phyloP scores from a whole-genome alignment of 2,329 filamentous ascomycete species.

The Botrytis fabae region DNA sequence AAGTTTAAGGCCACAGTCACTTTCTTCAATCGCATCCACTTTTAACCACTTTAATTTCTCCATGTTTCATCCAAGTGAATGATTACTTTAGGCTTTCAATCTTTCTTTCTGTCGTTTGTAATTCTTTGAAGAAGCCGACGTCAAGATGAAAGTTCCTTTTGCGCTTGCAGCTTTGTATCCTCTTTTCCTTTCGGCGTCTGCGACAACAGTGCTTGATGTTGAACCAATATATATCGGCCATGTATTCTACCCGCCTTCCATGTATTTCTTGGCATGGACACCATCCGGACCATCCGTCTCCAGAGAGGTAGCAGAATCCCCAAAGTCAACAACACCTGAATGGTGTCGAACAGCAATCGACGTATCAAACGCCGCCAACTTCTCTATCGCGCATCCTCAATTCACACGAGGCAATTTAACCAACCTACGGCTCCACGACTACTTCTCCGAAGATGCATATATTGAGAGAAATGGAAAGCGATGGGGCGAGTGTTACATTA shows the following conservation, averaged over 20 bases:
- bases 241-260: slow-evolving; percentile 37
- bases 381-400: slow-evolving; percentile 23
- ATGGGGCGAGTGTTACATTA: slow-evolving; percentile 35
- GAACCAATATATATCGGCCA: slow-evolving; percentile 37
- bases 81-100: background rate
- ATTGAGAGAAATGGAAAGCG: slow-evolving; percentile 31
- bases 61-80: slow-evolving; percentile 2
- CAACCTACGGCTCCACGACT: slow-evolving; percentile 33
- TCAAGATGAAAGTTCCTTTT: slow-evolving; percentile 27
- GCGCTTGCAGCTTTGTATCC: background rate
- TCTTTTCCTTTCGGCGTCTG: background rate
- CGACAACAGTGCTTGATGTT: slow-evolving; percentile 24
- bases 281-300: slow-evolving; percentile 18
- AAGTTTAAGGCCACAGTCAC: slow-evolving; percentile 30
- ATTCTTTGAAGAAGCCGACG: background rate
- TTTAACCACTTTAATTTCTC: slow-evolving; percentile 8
- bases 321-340: slow-evolving; percentile 21
- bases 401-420: slow-evolving; percentile 27
- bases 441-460: slow-evolving; percentile 32
- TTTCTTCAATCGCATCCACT: slow-evolving; percentile 14
- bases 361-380: slow-evolving; percentile 27
- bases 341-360: slow-evolving; percentile 36
- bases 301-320: background rate
- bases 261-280: slow-evolving; percentile 37
- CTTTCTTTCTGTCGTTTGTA: background rate